A percentile compares a stretch with the other conserved stretches of the same genome.
Evolutionary conservation across 345 rosid genomes (phyloP).

Genomic region (Euclidium syriacum): DNA sequence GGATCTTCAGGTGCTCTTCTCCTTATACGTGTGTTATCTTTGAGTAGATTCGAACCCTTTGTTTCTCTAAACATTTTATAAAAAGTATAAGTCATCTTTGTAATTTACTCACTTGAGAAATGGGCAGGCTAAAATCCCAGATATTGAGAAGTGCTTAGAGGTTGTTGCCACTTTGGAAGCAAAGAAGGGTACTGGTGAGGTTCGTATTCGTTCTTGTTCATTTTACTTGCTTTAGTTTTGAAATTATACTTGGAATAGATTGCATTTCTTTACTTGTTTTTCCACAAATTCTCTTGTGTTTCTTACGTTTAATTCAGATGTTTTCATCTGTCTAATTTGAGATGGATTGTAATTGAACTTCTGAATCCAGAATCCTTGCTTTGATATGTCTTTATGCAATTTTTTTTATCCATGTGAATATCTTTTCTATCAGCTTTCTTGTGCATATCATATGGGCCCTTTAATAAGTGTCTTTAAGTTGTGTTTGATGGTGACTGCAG

Average conservation of each 20-base stretch:
- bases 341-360: background rate
- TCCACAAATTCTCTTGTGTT: background rate
- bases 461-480: background rate
- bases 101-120: background rate
- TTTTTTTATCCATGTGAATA: background rate
- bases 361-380: background rate
- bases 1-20: constrained; percentile 47
- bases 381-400: background rate
- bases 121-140: constrained; percentile 84
- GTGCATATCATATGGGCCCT: background rate
- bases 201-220: constrained; percentile 44
- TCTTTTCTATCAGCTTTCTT: background rate
- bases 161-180: constrained; percentile 77
- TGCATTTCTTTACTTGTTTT: background rate
- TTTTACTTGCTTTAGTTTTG: background rate
- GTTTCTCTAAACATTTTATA: background rate
- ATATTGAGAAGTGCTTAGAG: constrained; percentile 85
- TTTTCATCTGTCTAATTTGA: background rate
- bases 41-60: background rate
- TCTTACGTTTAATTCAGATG: background rate
- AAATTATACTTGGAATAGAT: background rate
- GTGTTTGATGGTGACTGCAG: constrained; percentile 9
- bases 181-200: constrained; percentile 84
- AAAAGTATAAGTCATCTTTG: background rate
- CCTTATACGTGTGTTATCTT: background rate